Percentiles rank a stretch among this genome's conserved stretches.
Conservation (phyloP, 345 rosid species). For the Acer yangbiense region DNA sequence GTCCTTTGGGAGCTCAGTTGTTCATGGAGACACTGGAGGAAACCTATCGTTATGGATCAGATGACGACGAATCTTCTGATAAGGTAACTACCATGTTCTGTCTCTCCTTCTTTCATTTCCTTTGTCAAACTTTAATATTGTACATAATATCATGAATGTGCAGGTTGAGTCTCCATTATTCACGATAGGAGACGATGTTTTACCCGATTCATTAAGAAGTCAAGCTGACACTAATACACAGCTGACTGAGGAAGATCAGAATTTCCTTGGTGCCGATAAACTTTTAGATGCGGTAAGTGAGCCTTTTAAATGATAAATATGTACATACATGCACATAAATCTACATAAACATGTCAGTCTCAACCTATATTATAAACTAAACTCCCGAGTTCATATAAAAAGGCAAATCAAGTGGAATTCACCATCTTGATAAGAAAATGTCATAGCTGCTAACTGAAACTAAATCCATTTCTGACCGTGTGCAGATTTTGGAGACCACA, state of each 20-base stretch:
- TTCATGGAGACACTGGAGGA: conserved; percentile 46
- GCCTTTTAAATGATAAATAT: not conserved
- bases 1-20: conserved; percentile 56
- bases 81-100: conserved; percentile 24
- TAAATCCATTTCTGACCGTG: not conserved
- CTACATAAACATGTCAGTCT: not conserved
- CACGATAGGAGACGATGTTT: conserved; percentile 36
- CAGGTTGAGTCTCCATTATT: conserved; percentile 50
- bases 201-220: conserved; percentile 36
- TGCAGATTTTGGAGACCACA: conserved; percentile 59
- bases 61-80: conserved; percentile 34
- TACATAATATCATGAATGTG: conserved; percentile 13
- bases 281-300: conserved; percentile 60
- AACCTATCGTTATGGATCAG: conserved; percentile 30
- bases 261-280: conserved; percentile 60
- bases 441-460: not conserved
- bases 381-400: not conserved
- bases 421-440: not conserved
- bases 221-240: conserved; percentile 35
- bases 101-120: not conserved
- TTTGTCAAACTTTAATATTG: not conserved
- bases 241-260: conserved; percentile 30
- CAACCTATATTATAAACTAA: not conserved
- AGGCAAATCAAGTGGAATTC: not conserved
- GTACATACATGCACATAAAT: not conserved